Percentiles rank a stretch among this genome's conserved stretches.
phyloP scores from a whole-genome alignment of 1,284 basidiomycete species.

The Trichosporon ovoides region DNA sequence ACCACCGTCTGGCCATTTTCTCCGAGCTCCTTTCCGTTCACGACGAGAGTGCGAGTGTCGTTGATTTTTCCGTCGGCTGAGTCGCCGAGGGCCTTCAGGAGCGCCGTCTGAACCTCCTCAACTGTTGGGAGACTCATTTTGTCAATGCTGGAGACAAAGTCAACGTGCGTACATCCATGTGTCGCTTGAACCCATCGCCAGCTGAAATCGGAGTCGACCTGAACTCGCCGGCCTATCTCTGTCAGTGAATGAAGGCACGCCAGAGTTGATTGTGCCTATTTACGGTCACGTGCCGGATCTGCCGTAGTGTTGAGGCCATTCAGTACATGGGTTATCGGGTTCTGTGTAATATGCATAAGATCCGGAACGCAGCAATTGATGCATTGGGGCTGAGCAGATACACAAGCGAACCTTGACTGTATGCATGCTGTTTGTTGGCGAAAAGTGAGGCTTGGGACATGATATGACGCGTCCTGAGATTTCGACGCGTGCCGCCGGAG shows the following conservation, averaged over 20 bases:
- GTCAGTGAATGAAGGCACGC: neutral
- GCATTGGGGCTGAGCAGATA: too few species aligned
- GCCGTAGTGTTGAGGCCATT: too few species aligned
- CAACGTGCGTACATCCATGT: neutral
- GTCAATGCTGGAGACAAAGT: neutral
- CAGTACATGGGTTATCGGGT: too few species aligned
- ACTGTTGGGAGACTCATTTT: slow-evolving; percentile 26
- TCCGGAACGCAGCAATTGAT: too few species aligned
- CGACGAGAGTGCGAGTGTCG: slow-evolving; percentile 68
- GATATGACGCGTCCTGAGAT: neutral
- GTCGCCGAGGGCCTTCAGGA: slow-evolving; percentile 66
- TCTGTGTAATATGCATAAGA: neutral
- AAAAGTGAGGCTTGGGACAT: too few species aligned
- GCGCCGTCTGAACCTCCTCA: slow-evolving; percentile 69
- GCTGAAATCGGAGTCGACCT: slow-evolving; percentile 4
- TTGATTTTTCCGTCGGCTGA: slow-evolving; percentile 55
- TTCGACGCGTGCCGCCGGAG: neutral
- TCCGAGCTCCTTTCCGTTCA: slow-evolving; percentile 53
- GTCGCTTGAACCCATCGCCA: neutral
- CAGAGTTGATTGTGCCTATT: neutral
- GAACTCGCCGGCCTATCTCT: neutral
- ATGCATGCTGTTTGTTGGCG: too few species aligned
- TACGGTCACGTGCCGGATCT: too few species aligned
- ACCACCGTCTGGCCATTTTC: slow-evolving; percentile 75
- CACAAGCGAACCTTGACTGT: too few species aligned